phyloP scores from a whole-genome alignment of 345 rosid species.

The Populus tremula region DNA sequence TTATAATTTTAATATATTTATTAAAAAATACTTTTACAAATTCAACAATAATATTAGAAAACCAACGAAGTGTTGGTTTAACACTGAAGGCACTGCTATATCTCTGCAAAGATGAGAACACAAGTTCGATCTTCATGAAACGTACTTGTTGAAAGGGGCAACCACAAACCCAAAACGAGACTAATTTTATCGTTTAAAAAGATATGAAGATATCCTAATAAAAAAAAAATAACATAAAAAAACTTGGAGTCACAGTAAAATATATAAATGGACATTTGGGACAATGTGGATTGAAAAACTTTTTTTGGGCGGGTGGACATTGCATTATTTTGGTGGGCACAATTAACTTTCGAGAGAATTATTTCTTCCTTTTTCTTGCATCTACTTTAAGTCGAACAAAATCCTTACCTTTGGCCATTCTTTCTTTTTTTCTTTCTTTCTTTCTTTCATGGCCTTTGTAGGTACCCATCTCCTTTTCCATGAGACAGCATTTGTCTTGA shows the following conservation, averaged over 20 bases:
- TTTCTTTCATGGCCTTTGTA: not conserved
- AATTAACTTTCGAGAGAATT: slow-evolving; percentile 2
- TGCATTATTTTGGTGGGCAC: not conserved
- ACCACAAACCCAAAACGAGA: no score
- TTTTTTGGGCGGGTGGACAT: not conserved
- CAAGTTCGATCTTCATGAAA: no score
- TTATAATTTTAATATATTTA: no score
- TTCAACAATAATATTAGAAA: not conserved
- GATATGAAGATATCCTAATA: no score
- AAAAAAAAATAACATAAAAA: no score
- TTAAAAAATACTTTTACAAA: no score
- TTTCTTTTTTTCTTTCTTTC: not conserved
- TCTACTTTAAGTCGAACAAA: slow-evolving; percentile 10
- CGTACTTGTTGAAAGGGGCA: no score
- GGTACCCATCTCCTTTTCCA: slow-evolving; percentile 2
- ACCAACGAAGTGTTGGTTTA: no score
- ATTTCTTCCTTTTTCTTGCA: not conserved
- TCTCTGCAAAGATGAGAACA: no score
- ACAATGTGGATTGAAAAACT: not conserved
- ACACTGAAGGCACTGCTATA: no score
- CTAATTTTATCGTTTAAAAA: no score
- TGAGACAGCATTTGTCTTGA: slow-evolving; percentile 14
- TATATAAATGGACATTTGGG: not conserved
- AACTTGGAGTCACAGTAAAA: no score
- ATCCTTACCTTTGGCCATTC: not conserved